Percentiles rank a stretch among this genome's conserved stretches.
Evolutionary conservation across 2,329 filamentous ascomycete genomes (phyloP).

Genomic region (Xylaria sp.): DNA sequence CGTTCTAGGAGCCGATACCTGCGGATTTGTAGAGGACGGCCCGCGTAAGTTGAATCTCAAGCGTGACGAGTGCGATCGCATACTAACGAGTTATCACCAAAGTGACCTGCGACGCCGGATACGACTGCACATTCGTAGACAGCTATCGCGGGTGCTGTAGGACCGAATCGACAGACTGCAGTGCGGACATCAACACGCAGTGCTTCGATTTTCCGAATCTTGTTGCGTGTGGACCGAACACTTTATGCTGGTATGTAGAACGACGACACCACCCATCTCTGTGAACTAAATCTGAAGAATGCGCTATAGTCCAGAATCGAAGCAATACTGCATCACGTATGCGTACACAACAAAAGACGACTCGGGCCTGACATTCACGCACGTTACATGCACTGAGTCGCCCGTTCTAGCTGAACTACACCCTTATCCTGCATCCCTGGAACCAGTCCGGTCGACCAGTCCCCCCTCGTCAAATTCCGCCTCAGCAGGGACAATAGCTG

Average conservation of each 20-base stretch:
- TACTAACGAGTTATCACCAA: conserved; percentile 21
- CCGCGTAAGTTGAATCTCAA: conserved; percentile 21
- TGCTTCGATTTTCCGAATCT: conserved; percentile 24
- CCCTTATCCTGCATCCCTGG: conserved; percentile 25
- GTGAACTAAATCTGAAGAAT: conserved; percentile 1
- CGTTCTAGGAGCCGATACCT: conserved; percentile 26
- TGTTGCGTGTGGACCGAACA: conserved; percentile 25
- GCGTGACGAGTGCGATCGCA: not conserved
- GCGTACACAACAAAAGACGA: conserved; percentile 20
- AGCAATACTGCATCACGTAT: conserved; percentile 28
- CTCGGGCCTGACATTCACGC: conserved; percentile 24
- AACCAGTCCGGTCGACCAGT: not conserved
- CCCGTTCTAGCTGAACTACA: conserved; percentile 26
- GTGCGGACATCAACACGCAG: conserved; percentile 26
- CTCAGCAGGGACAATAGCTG: conserved; percentile 7
- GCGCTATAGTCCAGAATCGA: conserved; percentile 16
- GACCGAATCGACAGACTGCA: conserved; percentile 22
- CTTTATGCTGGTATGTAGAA: conserved; percentile 29
- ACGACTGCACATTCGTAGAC: conserved; percentile 28
- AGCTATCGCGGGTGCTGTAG: conserved; percentile 29
- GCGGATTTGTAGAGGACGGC: conserved; percentile 27
- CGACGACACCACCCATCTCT: not conserved
- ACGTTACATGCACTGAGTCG: conserved; percentile 26
- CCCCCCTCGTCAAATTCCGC: conserved; percentile 1
- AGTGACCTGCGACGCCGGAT: conserved; percentile 29